phyloP scores from a whole-genome alignment of 495 filamentous ascomycete species.

The Oleoguttula mirabilis region DNA sequence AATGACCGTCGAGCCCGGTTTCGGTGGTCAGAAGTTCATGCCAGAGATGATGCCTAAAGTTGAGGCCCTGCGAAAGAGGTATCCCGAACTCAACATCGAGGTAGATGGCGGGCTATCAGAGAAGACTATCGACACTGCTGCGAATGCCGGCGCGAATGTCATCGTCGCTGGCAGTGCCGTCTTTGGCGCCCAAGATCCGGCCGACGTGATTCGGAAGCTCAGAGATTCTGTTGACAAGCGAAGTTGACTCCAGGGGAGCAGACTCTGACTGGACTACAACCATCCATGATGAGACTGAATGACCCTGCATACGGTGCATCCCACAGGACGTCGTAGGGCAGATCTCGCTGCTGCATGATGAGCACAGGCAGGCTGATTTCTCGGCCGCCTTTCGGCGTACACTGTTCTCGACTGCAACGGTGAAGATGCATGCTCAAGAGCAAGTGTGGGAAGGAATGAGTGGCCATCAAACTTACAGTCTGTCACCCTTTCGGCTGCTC shows the following conservation, averaged over 20 bases:
- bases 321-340: no score
- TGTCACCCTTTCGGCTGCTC: no score
- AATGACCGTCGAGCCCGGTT: slow-evolving; percentile 97
- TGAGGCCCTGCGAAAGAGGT: slow-evolving; percentile 62
- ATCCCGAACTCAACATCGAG: slow-evolving; percentile 89
- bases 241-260: slow-evolving; percentile 15
- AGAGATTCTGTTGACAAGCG: slow-evolving; percentile 58
- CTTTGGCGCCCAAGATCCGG: slow-evolving; percentile 82
- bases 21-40: slow-evolving; percentile 98
- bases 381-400: no score
- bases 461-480: no score
- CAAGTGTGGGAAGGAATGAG: no score
- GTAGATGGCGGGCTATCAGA: slow-evolving; percentile 86
- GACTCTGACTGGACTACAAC: no score
- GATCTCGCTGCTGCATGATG: no score
- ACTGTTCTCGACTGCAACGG: no score
- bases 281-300: no score
- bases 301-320: no score
- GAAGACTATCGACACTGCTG: slow-evolving; percentile 84
- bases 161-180: slow-evolving; percentile 97
- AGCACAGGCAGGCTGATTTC: no score
- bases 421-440: no score
- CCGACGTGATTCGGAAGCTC: slow-evolving; percentile 68
- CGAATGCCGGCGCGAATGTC: slow-evolving; percentile 92
- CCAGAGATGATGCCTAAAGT: slow-evolving; percentile 91